These are phyloP conservation scores for Daldinia vernicosa DNA, from an alignment of 495 filamentous ascomycete species.

Conservation along the genomic window DNA sequence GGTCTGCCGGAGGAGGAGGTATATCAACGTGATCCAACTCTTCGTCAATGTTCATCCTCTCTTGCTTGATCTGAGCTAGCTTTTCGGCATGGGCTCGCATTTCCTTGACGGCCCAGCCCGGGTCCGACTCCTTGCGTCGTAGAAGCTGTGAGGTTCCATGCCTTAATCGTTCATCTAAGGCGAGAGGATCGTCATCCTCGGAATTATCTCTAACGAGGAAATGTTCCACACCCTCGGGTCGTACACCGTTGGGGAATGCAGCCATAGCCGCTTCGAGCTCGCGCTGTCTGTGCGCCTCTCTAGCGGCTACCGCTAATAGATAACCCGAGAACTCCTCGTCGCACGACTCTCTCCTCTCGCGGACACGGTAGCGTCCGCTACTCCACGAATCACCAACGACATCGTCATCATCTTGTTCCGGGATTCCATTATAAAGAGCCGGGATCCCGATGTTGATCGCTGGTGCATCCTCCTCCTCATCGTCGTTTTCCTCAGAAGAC, in stretches of 20 bases:
- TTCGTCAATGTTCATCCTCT: constrained; percentile 45
- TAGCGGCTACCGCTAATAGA: constrained; percentile 76
- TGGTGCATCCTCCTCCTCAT: constrained; percentile 30
- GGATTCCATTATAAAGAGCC: constrained; percentile 36
- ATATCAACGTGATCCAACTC: constrained; percentile 57
- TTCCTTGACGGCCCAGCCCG: constrained; percentile 61
- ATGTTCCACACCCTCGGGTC: constrained; percentile 61
- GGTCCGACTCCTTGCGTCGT: constrained; percentile 56
- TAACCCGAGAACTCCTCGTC: constrained; percentile 78
- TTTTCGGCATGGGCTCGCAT: constrained; percentile 59
- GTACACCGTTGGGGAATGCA: constrained; percentile 58
- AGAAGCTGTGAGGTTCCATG: constrained; percentile 48
- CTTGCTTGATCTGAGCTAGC: constrained; percentile 36
- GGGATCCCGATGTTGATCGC: constrained; percentile 44
- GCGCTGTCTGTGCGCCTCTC: constrained; percentile 75
- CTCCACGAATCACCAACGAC: constrained; percentile 51
- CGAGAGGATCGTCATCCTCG: constrained; percentile 50
- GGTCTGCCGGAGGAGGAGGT: constrained; percentile 53
- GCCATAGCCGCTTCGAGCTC: constrained; percentile 59
- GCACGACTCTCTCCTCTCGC: constrained; percentile 64
- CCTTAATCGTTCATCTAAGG: constrained; percentile 46
- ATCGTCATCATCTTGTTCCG: constrained; percentile 29
- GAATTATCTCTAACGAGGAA: constrained; percentile 64
- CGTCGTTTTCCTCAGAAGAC: constrained; percentile 48
- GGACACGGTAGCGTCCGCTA: constrained; percentile 47